Base-by-base conservation (phyloP, 2,329 filamentous ascomycete genomes). In the Nemania serpens region DNA sequence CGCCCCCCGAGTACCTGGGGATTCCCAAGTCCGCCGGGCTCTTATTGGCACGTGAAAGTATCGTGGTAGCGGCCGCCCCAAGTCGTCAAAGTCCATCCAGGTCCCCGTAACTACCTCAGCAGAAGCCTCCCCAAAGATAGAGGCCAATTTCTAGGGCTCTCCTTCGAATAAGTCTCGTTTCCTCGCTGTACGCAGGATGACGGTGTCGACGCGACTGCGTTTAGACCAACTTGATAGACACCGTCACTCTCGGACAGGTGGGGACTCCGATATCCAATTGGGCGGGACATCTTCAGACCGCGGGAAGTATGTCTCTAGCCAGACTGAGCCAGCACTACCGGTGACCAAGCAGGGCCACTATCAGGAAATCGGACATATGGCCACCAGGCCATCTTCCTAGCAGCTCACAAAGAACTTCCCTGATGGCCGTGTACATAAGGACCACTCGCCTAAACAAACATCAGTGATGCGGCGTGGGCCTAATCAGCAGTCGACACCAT, bases 201-300 rank as follows among this genome's bases (percentile, higher is more conserved):
- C 51, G 61, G 69, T 20, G 72, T 73, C 33, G 70, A 69, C n/a
- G 33, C 64, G 15, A 77, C 76, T 34, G 51, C 53, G 10, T 76
- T 76, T 75, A 73, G 1, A 49, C 63, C 13, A 76, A 76, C 52
- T 69, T 76, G 33, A 73, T 77, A 43, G 58, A 72, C 15, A 67
- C 65, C 17, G 68, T 76, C 49, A 73, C 46, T 70, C 69, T 6
- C 71, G 75, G 25, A 77, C 74, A 0, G 73, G 73, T 2, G 75
- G 74, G 1, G 68, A 66, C 34, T 72, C 75, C 3, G 70, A 74
- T 47, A 77, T 76, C 39, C 67, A 75, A 12, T 63, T 77, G 2
- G 74, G 74, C 12, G 75, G 75, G 9, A 75, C 74, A 1, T 75
- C 73, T 45, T 65, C 74, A 9, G 75, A 76, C 61, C 76, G 76